Conservation (phyloP, 352 stramenopile species). For the Lagenidium giganteum region DNA sequence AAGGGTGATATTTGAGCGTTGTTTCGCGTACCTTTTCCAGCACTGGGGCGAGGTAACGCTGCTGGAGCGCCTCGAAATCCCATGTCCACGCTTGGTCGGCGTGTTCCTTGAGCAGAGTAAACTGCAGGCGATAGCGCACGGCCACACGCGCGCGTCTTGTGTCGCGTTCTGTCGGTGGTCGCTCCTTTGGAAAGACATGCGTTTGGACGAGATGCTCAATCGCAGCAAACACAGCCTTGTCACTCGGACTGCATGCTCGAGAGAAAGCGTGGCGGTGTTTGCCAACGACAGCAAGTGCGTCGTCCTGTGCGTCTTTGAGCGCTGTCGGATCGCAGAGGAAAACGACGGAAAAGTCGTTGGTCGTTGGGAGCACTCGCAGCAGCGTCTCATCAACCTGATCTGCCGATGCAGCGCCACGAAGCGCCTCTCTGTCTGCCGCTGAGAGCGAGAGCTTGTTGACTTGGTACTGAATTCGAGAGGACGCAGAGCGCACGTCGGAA, state of each 20-base stretch:
- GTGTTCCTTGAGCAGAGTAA: constrained; percentile 61
- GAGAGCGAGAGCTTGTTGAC: background rate
- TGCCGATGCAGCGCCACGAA: background rate
- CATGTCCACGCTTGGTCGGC: constrained; percentile 35
- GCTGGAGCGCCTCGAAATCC: constrained; percentile 31
- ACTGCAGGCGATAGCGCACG: constrained; percentile 61
- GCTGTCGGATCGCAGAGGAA: constrained; percentile 10
- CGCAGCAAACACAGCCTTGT: constrained; percentile 21
- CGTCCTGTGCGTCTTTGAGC: constrained; percentile 26
- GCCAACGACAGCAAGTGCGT: constrained; percentile 20
- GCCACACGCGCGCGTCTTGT: constrained; percentile 34
- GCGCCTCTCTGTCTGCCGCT: background rate
- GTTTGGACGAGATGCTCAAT: constrained; percentile 30
- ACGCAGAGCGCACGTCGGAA: background rate
- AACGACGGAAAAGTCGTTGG: constrained; percentile 12
- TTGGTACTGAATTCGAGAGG: background rate
- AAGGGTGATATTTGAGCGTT: background rate
- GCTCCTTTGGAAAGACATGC: constrained; percentile 31
- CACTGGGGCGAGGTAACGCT: constrained; percentile 33
- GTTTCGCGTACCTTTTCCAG: constrained; percentile 33
- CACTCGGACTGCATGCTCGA: constrained; percentile 7
- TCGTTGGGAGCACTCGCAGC: constrained; percentile 2
- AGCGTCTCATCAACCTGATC: constrained; percentile 26
- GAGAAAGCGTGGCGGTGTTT: constrained; percentile 70
- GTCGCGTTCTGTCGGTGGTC: background rate